These are phyloP conservation scores for Fusarium sp. DNA, from an alignment of 2,329 filamentous ascomycete genomes.

Conservation along the genomic window DNA sequence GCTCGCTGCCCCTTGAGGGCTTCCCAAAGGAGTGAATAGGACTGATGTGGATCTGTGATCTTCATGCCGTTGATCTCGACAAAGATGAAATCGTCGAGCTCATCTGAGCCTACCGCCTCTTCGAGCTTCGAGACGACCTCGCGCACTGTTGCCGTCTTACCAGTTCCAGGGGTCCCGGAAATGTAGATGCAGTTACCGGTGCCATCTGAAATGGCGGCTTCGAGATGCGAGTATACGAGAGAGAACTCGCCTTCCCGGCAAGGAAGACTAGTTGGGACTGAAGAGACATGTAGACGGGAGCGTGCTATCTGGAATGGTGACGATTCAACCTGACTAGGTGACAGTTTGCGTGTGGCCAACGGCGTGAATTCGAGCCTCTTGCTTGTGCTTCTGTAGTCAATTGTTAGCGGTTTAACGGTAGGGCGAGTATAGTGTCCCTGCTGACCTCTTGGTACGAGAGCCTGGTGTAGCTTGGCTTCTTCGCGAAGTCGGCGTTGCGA, in stretches of 20 bases:
- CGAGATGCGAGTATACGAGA: constrained; percentile 90
- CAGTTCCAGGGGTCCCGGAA: constrained; percentile 96
- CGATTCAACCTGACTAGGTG: constrained; percentile 75
- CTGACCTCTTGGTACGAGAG: constrained; percentile 47
- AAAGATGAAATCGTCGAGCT: constrained; percentile 98
- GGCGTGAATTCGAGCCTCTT: constrained; percentile 96
- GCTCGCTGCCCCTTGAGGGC: constrained; percentile 93
- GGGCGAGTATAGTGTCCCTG: background rate
- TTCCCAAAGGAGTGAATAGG: constrained; percentile 95
- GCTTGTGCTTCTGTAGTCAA: constrained; percentile 57
- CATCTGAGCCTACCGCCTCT: constrained; percentile 84
- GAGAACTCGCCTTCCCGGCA: constrained; percentile 93
- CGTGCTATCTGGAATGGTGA: constrained; percentile 94
- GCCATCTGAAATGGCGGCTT: constrained; percentile 92
- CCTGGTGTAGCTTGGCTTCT: constrained; percentile 46
- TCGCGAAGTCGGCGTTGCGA: constrained; percentile 46
- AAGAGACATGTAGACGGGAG: constrained; percentile 89
- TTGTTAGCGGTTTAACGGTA: constrained; percentile 9
- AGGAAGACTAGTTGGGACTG: constrained; percentile 87
- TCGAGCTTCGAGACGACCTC: constrained; percentile 93
- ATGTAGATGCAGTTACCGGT: constrained; percentile 98
- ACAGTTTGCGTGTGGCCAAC: constrained; percentile 85
- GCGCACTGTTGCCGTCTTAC: constrained; percentile 96
- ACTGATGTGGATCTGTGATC: constrained; percentile 96
- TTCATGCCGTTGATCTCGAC: constrained; percentile 99